Percentiles rank a stretch among this genome's conserved stretches.
Conservation (phyloP, 495 filamentous ascomycete species). For the Hypoxylon intermedium region DNA sequence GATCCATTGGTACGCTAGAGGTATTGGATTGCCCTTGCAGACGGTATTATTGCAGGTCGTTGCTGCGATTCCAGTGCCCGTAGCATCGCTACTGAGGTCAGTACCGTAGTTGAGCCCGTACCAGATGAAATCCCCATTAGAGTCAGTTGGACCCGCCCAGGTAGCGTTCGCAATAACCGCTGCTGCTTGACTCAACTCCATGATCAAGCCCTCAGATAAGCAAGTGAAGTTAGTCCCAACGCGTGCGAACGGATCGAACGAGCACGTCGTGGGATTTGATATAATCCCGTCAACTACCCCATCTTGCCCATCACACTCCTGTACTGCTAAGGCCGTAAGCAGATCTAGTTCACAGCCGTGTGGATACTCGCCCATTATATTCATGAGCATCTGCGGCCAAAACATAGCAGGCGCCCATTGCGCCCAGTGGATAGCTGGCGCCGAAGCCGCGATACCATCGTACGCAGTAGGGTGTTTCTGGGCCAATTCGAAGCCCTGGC, state of each 20-base stretch:
- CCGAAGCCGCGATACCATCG: constrained; percentile 51
- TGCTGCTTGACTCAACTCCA: constrained; percentile 26
- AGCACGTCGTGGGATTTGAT: constrained; percentile 30
- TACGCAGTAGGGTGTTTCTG: constrained; percentile 52
- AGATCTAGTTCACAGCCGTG: constrained; percentile 45
- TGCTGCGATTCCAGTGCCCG: constrained; percentile 24
- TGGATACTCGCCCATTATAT: constrained; percentile 33
- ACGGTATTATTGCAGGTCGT: constrained; percentile 24
- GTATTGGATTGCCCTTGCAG: constrained; percentile 16
- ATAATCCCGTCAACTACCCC: constrained; percentile 49
- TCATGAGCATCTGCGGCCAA: constrained; percentile 46
- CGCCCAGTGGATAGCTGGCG: constrained; percentile 47
- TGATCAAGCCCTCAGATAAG: not conserved
- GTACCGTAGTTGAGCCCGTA: constrained; percentile 30
- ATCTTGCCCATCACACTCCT: constrained; percentile 49
- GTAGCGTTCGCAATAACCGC: constrained; percentile 40
- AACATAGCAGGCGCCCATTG: constrained; percentile 16
- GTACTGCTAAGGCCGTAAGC: constrained; percentile 39
- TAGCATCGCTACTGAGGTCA: constrained; percentile 26
- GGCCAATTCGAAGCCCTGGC: constrained; percentile 52
- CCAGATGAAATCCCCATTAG: constrained; percentile 35
- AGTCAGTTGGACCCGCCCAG: constrained; percentile 30
- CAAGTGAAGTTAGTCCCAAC: constrained; percentile 37
- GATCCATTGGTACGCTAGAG: constrained; percentile 15
- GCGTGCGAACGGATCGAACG: constrained; percentile 39